Conservation (phyloP, 345 rosid genomes). For the Rhizophora apiculata region DNA sequence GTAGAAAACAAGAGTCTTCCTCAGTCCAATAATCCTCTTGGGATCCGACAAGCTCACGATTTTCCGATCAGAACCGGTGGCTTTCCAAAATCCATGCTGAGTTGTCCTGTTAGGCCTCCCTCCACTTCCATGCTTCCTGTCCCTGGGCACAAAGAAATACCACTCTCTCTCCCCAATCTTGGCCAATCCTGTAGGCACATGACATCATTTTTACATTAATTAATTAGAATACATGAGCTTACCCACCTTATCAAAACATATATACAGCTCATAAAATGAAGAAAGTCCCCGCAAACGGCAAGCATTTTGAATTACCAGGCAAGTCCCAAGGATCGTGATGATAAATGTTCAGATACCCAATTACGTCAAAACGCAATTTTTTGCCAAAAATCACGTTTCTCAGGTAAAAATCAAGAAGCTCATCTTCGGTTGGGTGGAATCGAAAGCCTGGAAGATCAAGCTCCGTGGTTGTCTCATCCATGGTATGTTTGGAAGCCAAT, state of each 20-base stretch:
- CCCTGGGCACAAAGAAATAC: slow-evolving; percentile 37
- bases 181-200: slow-evolving; percentile 19
- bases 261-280: not conserved
- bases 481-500: not conserved
- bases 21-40: slow-evolving; percentile 17
- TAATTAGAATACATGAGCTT: not conserved
- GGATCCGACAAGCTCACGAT: slow-evolving; percentile 21
- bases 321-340: slow-evolving; percentile 29
- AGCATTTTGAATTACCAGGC: slow-evolving; percentile 19
- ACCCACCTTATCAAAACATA: not conserved
- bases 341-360: slow-evolving; percentile 29
- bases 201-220: not conserved
- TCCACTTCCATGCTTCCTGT: slow-evolving; percentile 18
- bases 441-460: slow-evolving; percentile 29
- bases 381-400: slow-evolving; percentile 15
- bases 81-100: slow-evolving; percentile 33
- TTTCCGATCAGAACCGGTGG: slow-evolving; percentile 33
- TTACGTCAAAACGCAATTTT: slow-evolving; percentile 9
- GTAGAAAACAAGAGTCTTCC: slow-evolving; percentile 39
- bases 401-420: slow-evolving; percentile 35
- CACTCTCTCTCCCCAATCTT: slow-evolving; percentile 40
- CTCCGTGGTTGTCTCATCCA: not conserved
- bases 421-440: slow-evolving; percentile 38
- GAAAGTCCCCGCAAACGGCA: too few species aligned
- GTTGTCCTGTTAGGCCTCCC: slow-evolving; percentile 32